Evolutionary conservation across 129 eudicot species (phyloP).

Genomic region (Deinandra increscens): DNA sequence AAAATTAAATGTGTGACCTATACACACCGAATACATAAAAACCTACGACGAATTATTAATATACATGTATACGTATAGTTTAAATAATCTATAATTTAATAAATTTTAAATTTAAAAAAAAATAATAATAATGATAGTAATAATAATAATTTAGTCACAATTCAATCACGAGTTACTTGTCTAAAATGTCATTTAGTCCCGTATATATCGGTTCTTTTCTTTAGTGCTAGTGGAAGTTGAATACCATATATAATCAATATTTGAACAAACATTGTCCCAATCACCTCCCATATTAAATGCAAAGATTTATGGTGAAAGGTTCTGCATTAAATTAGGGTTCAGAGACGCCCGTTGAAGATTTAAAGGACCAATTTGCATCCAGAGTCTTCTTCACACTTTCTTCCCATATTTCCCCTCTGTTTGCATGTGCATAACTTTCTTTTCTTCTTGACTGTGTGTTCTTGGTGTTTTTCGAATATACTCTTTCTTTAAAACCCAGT

Average conservation of each 20-base stretch:
- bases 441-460: slow-evolving; percentile 37
- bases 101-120: too few relatives aligned
- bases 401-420: too few relatives aligned
- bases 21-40: too few relatives aligned
- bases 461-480: slow-evolving; percentile 36
- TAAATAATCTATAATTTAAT: too few relatives aligned
- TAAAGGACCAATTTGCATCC: slow-evolving; percentile 16
- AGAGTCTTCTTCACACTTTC: too few relatives aligned
- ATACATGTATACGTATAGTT: too few relatives aligned
- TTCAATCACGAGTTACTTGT: too few relatives aligned
- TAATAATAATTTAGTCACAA: too few relatives aligned
- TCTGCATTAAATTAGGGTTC: slow-evolving; percentile 24
- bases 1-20: too few relatives aligned
- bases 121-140: too few relatives aligned
- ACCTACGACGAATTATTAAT: too few relatives aligned
- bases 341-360: slow-evolving; percentile 12
- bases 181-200: background rate
- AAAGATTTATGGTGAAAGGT: slow-evolving; percentile 29
- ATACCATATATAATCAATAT: slow-evolving; percentile 15
- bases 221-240: slow-evolving; percentile 26
- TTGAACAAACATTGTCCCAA: slow-evolving; percentile 17
- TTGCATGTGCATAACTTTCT: slow-evolving; percentile 27
- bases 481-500: slow-evolving; percentile 15
- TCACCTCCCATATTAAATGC: slow-evolving; percentile 31
- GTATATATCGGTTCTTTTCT: background rate